Evolutionary conservation across 352 stramenopile species (phyloP), one percentile per base, ranked within the genome.

Genomic region (Aphanomyces invadans): DNA sequence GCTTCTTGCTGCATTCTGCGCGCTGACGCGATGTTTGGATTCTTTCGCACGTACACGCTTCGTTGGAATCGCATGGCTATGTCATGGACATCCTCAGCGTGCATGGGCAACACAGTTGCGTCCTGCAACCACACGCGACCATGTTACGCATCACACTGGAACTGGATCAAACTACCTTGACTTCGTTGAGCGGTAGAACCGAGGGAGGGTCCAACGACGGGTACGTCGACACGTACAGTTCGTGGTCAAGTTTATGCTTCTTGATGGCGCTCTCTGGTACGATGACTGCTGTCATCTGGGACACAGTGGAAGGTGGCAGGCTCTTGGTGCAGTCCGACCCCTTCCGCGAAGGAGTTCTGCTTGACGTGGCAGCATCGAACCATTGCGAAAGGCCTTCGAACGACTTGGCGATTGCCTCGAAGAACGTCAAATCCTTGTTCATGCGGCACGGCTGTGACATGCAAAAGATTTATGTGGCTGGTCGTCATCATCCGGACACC

Each of bases 231-330:
- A 51, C 23, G 31, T 63, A 69, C 25, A 69, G 21, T 4, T 54
- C 28, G 7, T 32, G 19, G 42, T 62, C 48, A n/a, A 69, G 45
- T 29, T 69, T 69, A n/a, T 48, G 38, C 39, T 69, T 69, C 52
- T 69, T 69, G 31, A 69, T 17, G 19, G 60, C 60, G 26, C 32
- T 56, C 29, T 67, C 60, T n/a, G n/a, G n/a, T n/a, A n/a, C n/a
- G 11, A 3, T 15, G 23, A 44, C 31, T 19, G 26, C 19, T 2
- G 36, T 4, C 26, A 42, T n/a, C 23, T 39, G 25, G 12, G n/a
- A 42, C 23, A 31, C 26, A 54, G 44, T 59, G 17, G 42, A 17
- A 32, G 21, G 55, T 17, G n/a, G 11, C 23, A 31, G 21, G 4
- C 17, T 7, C 42, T 46, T 49, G 11, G 32, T 9, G 15, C 49